phyloP scores from a whole-genome alignment of 2,329 filamentous ascomycete species.

The Talaromyces amestolkiae region DNA sequence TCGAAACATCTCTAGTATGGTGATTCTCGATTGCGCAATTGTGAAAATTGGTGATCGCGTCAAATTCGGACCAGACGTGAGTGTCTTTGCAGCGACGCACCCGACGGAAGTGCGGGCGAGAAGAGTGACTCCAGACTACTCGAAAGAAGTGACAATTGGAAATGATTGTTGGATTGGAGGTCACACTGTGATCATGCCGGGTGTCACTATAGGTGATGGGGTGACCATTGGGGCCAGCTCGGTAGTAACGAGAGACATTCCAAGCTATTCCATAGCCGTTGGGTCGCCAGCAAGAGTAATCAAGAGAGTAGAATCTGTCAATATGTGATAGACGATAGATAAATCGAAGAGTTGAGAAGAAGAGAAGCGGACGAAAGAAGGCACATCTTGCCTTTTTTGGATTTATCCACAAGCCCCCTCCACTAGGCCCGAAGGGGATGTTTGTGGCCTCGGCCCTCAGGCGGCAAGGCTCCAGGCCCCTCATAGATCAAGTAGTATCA shows the following conservation, averaged over 20 bases:
- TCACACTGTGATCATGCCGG: slow-evolving; percentile 39
- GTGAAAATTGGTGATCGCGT: slow-evolving; percentile 52
- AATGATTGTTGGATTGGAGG: slow-evolving; percentile 48
- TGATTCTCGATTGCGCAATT: slow-evolving; percentile 50
- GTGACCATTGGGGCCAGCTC: slow-evolving; percentile 33
- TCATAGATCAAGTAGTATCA: background rate
- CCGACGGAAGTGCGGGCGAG: slow-evolving; percentile 47
- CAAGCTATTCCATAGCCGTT: slow-evolving; percentile 13
- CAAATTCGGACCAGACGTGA: slow-evolving; percentile 52
- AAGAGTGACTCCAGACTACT: slow-evolving; percentile 47
- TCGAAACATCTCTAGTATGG: slow-evolving; percentile 52
- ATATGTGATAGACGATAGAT: background rate
- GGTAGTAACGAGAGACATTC: slow-evolving; percentile 33
- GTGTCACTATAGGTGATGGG: slow-evolving; percentile 40
- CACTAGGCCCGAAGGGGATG: slow-evolving; percentile 1
- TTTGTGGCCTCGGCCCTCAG: slow-evolving; percentile 2
- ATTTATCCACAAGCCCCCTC: background rate
- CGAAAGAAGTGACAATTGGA: slow-evolving; percentile 45
- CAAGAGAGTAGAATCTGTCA: background rate
- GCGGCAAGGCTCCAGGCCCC: background rate
- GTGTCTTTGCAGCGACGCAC: slow-evolving; percentile 52
- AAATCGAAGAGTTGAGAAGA: background rate
- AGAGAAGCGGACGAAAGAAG: background rate
- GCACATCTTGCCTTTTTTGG: background rate
- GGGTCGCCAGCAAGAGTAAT: slow-evolving; percentile 18